phyloP scores from a whole-genome alignment of 2,329 filamentous ascomycete species.

The Mariannaea elegans region DNA sequence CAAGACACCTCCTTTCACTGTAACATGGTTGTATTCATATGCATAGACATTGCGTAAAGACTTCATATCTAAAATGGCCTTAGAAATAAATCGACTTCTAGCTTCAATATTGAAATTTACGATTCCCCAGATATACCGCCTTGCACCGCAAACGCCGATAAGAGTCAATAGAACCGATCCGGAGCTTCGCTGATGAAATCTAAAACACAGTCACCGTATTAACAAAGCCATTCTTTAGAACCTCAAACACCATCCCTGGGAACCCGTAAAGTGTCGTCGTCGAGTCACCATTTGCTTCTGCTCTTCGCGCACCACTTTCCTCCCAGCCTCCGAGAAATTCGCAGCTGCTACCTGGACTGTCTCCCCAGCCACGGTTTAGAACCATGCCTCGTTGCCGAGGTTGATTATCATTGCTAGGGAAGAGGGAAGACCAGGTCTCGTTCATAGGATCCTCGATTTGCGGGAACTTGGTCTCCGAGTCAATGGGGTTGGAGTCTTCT shows the following conservation, averaged over 20 bases:
- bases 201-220: slow-evolving; percentile 90
- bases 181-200: not conserved
- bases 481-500: slow-evolving; percentile 57
- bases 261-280: slow-evolving; percentile 91
- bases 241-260: slow-evolving; percentile 93
- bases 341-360: slow-evolving; percentile 89
- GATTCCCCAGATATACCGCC: too few species aligned
- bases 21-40: too few species aligned
- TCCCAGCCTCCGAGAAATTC: slow-evolving; percentile 89
- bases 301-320: slow-evolving; percentile 69
- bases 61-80: too few species aligned
- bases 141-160: slow-evolving; percentile 23
- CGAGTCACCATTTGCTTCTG: slow-evolving; percentile 64
- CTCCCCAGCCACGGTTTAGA: slow-evolving; percentile 88
- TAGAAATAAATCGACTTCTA: too few species aligned
- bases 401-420: slow-evolving; percentile 62
- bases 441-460: slow-evolving; percentile 75
- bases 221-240: slow-evolving; percentile 89
- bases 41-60: too few species aligned
- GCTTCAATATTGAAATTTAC: too few species aligned
- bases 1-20: too few species aligned
- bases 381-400: slow-evolving; percentile 79
- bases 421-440: slow-evolving; percentile 74
- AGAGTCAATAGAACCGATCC: not conserved
- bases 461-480: slow-evolving; percentile 82